Evolutionary conservation across 108 stramenopile species (phyloP).

Genomic region (Discostella pseudostelligera): DNA sequence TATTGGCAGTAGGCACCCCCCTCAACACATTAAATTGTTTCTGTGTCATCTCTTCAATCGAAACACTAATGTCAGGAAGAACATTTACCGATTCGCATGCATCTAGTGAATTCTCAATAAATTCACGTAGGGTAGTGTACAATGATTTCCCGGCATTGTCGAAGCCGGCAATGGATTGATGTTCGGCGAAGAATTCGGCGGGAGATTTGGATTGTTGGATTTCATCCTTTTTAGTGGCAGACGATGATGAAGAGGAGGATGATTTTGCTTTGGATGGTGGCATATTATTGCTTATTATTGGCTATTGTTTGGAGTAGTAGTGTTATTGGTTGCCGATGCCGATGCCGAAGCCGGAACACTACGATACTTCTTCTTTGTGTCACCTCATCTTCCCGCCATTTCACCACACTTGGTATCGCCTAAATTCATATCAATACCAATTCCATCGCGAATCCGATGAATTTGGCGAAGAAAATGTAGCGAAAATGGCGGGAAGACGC

Average conservation of each 20-base stretch:
- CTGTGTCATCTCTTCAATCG: constrained; percentile 87
- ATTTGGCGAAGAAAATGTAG: too few relatives aligned
- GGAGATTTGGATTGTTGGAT: constrained; percentile 84
- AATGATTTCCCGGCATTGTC: constrained; percentile 94
- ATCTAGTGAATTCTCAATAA: constrained; percentile 93
- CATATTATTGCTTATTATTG: too few relatives aligned
- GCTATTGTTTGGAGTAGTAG: too few relatives aligned
- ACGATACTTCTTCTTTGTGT: too few relatives aligned
- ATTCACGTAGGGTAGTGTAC: constrained; percentile 94
- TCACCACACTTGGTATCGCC: too few relatives aligned
- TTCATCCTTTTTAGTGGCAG: constrained; percentile 58
- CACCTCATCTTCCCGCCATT: too few relatives aligned
- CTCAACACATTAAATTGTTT: constrained; percentile 77
- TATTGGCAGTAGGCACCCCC: constrained; percentile 51
- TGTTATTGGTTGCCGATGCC: too few relatives aligned
- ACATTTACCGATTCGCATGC: constrained; percentile 88
- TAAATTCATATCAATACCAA: too few relatives aligned
- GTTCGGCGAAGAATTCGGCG: constrained; percentile 96
- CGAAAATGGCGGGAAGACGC: too few relatives aligned
- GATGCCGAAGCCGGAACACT: too few relatives aligned
- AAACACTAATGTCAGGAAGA: constrained; percentile 77
- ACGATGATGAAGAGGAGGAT: neutral
- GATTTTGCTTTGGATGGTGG: neutral
- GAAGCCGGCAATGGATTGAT: constrained; percentile 97
- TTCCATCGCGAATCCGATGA: too few relatives aligned